Evolutionary conservation across 169 alveolate species (phyloP).

Genomic region (Cyclospora cayetanensis): DNA sequence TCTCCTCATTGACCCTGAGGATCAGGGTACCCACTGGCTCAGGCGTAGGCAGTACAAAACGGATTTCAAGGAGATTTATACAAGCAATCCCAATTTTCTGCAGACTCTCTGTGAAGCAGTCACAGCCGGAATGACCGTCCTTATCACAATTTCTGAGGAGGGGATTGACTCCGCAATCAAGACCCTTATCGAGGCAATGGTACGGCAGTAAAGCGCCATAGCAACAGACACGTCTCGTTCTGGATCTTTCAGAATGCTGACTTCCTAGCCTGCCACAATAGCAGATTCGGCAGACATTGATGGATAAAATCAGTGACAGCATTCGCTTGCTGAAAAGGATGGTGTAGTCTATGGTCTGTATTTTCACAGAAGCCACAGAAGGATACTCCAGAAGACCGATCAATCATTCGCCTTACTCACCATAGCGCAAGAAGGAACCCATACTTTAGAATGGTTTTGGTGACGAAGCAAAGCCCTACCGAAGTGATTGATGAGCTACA

Average conservation of each 20-base stretch:
- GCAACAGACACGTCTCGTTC: slow-evolving; percentile 85
- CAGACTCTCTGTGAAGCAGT: slow-evolving; percentile 32
- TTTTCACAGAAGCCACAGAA: slow-evolving; percentile 84
- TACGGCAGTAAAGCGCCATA: not conserved
- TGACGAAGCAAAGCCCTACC: slow-evolving; percentile 15
- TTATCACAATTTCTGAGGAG: slow-evolving; percentile 36
- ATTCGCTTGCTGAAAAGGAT: too few species aligned
- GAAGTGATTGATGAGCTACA: not conserved
- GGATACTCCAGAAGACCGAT: slow-evolving; percentile 19
- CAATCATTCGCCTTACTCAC: slow-evolving; percentile 32
- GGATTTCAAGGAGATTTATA: slow-evolving; percentile 12
- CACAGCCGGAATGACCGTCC: slow-evolving; percentile 56
- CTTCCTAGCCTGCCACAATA: not conserved
- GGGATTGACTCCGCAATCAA: slow-evolving; percentile 33
- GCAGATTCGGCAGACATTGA: not conserved
- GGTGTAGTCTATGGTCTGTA: slow-evolving; percentile 87
- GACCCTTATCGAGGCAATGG: slow-evolving; percentile 20
- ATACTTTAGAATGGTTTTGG: slow-evolving; percentile 51
- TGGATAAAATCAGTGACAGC: not conserved
- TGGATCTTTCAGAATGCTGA: not conserved
- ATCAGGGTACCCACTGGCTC: slow-evolving; percentile 94
- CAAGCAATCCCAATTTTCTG: not conserved
- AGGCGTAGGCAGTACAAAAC: slow-evolving; percentile 71
- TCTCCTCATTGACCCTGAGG: slow-evolving; percentile 93
- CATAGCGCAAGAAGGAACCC: slow-evolving; percentile 35